Evolutionary conservation across 2,329 filamentous ascomycete genomes (phyloP), one percentile per base, ranked within the genome.

Genomic region (Colletotrichum sp.): DNA sequence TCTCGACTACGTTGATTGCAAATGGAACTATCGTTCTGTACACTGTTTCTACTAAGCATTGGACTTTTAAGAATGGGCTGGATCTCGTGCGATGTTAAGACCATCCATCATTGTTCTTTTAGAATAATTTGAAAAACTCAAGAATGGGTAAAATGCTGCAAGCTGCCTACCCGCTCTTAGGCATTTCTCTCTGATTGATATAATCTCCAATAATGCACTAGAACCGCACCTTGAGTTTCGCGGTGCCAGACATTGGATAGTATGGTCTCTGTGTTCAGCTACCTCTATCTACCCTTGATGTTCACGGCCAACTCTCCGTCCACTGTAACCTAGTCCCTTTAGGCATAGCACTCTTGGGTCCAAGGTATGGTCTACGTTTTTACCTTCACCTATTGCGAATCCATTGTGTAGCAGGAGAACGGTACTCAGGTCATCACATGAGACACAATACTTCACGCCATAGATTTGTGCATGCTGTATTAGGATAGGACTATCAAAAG

Each of bases 131-230:
- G 44, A 4, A 49, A 21, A 9, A 52, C 10, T 13, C 44, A 52
- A 21, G n/a, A 12, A 12, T 21, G 3, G 44, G 2, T 49, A 13
- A 49, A 49, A 21, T 49, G 44, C 10, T 49, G 44, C n/a, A 52
- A 52, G 4, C 12, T 12, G n/a, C 2, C 44, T 7, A 24, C n/a
- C 2, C 12, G 5, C 10, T 5, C 12, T 12, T 3, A 1, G 3
- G 6, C 4, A 52, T 13, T 13, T 7, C 6, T 13, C 1, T 52
- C 6, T 52, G n/a, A 13, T 52, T 52, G 3, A 7, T 52, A 21
- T 21, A 7, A 13, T 52, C 3, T 7, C 1, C 4, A 21, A 21
- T 52, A 1, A 4, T 52, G 44, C 44, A 24, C 12, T 12, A 21
- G n/a, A 21, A 52, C 4, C n/a, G 6, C 44, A 52, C n/a, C 6